Evolutionary conservation across 257 asterid species (phyloP), one percentile per base, ranked within the genome.

Genomic region (Petunia axillaris): DNA sequence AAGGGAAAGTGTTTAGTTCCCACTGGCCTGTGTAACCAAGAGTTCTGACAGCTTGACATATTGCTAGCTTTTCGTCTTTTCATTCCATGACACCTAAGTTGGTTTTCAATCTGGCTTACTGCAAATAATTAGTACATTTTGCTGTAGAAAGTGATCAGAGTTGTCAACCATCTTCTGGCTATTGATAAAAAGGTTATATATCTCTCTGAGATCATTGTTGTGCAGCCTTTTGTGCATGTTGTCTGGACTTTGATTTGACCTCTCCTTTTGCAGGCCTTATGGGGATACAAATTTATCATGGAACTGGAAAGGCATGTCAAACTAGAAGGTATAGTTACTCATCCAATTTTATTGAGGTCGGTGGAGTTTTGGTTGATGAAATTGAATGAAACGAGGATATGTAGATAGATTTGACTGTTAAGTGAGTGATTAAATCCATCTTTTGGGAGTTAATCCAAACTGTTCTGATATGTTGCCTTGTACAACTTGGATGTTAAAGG

Each of bases 271-370:
- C 58, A 82, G 81, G 81, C 70, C 79, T 44, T 80, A 80, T 71
- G 83, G 83, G 46, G 83, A 80, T 40, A 71, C 83, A 80, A 80
- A 70, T 52, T 6, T 80, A 80, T 43, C 74, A 13, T 57, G 75
- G 83, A 80, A 80, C 64, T 71, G 83, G 83, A 80, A 80, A 39
- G 79, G 75, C 71, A 63, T 74, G 67, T 13, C 83, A 57, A 73
- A 62, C 76, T 71, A 76, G 65, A 58, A 55, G 70, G 73, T 44
- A 10, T 48, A 46, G 43, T 52, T 64, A 41, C 13, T 13, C 36
- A 64, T 6, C 43, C 14, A 55, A 55, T 55, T 55, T 55, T 35
- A 15, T 55, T n/a, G 15, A 25, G 59, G 25, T 46, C 58, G 46
- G 4, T 70, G n/a, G 10, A 10, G 41, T 16, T 16, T 70, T 8